Evolutionary conservation across 371 early-diverging fungal genomes (phyloP), one percentile per base, ranked within the genome.

Genomic region (Apophysomyces trapeziformis): DNA sequence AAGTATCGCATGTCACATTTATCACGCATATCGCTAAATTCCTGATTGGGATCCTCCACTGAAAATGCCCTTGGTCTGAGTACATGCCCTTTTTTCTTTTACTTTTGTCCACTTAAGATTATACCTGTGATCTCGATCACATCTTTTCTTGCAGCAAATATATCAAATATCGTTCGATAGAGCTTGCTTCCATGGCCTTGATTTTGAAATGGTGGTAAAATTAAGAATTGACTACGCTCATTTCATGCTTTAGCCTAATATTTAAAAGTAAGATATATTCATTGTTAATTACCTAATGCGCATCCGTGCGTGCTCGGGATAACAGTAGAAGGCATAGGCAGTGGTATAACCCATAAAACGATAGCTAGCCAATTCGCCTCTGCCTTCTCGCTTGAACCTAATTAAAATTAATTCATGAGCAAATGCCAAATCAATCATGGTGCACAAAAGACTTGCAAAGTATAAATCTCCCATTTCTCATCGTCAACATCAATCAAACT

Each of bases 41-140:
- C 86, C 62, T 96, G 96, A 68, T 92, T 95, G 7, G 96, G 96
- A 70, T 96, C 96, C 69, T 97, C 98, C 37, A 97, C 97, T 82
- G 73, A 58, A 62, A 16, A 37, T 8, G 38, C 3, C n/a, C 9
- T 63, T 18, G 57, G 18, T 13, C 26, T 36, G 16, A 11, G 8
- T 26, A 26, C 32, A 8, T 14, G 21, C 18, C 36, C 14, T 38
- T 6, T 38, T 38, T 12, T 35, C 21, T 32, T 16, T 57, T 21
- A 57, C 4, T 46, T 38, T 5, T 35, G 5, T 8, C 9, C 2
- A 8, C 2, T 5, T 26, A 16, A n/a, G 16, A 26, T 21, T 46
- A 59, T 72, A 83, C 86, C 86, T 58, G 86, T 83, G 38, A 93
- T 80, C 69, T 91, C 91, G 32, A 78, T 74, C 37, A 93, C 79